These are phyloP conservation scores for Kodamaea kakaduensis DNA, from an alignment of 805 yeast genomes.

Conservation along the genomic window DNA sequence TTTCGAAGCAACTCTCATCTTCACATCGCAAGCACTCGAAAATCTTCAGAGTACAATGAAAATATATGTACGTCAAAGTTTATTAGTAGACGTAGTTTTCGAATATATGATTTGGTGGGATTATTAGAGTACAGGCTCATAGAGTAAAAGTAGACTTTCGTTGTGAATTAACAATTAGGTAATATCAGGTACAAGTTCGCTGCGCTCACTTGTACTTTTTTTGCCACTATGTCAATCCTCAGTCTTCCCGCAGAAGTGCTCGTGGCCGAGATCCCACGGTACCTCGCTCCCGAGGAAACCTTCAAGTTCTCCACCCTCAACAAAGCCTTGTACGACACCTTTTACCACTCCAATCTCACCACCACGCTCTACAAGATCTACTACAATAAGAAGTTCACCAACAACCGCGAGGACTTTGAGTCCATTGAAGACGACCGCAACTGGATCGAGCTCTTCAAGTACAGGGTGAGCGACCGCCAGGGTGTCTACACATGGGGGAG, in stretches of 20 bases:
- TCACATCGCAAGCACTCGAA: too few relatives aligned
- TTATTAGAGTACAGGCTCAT: too few relatives aligned
- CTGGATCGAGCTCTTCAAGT: conserved; percentile 48
- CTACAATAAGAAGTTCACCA: conserved; percentile 40
- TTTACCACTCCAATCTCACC: conserved; percentile 27
- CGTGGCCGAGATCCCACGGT: conserved; percentile 29
- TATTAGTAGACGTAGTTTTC: background rate
- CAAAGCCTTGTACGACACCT: conserved; percentile 30
- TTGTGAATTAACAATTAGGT: too few relatives aligned
- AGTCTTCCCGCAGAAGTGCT: conserved; percentile 42
- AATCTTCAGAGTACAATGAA: too few relatives aligned
- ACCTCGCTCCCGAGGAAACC: conserved; percentile 38
- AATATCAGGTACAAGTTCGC: too few relatives aligned
- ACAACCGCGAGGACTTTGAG: conserved; percentile 36
- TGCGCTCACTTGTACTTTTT: too few relatives aligned
- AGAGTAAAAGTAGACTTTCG: too few relatives aligned
- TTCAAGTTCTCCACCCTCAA: conserved; percentile 26
- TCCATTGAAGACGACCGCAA: conserved; percentile 25
- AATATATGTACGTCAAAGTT: background rate
- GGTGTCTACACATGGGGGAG: conserved; percentile 52
- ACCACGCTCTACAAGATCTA: conserved; percentile 34
- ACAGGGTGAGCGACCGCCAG: conserved; percentile 32
- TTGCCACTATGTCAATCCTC: conserved; percentile 7
- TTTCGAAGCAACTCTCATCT: too few relatives aligned
- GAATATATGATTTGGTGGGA: too few relatives aligned